A percentile compares a stretch with the other conserved stretches of the same genome.
phyloP scores from a whole-genome alignment of 148 eudicot genomes.

The Rhododendron simsii region DNA sequence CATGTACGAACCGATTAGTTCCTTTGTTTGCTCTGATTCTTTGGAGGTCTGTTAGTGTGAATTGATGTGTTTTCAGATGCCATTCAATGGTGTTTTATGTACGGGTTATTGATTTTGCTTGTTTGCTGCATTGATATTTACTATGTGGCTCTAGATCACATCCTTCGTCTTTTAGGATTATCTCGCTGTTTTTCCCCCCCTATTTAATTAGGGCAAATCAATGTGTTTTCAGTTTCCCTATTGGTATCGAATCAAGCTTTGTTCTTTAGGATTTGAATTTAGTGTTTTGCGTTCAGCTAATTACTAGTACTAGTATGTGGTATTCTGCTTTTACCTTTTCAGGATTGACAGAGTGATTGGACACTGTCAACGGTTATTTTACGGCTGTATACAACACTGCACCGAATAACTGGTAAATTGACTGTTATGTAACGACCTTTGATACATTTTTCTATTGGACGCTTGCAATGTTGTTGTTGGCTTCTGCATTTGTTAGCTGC shows the following conservation, averaged over 20 bases:
- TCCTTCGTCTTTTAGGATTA: not conserved
- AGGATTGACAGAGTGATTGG: not conserved
- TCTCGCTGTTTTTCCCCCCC: not conserved
- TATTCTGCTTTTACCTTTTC: not conserved
- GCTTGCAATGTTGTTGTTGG: not conserved
- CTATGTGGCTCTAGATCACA: not conserved
- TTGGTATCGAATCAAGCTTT: not conserved
- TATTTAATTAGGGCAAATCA: not conserved
- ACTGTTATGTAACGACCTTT: not conserved
- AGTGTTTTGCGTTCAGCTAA: not conserved
- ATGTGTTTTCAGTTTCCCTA: not conserved
- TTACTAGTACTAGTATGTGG: not conserved
- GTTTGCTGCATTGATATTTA: not conserved
- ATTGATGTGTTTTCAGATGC: not conserved
- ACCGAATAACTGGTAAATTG: not conserved
- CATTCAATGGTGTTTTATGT: not conserved
- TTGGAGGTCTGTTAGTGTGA: not conserved
- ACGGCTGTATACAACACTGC: not conserved
- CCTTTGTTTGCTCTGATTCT: not conserved
- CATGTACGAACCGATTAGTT: not conserved
- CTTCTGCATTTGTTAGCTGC: not conserved
- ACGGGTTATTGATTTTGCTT: not conserved
- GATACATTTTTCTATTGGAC: not conserved
- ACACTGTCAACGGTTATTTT: not conserved
- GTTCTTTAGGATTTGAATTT: slow-evolving; percentile 1